Evolutionary conservation across 495 filamentous ascomycete genomes (phyloP), one percentile per base, ranked within the genome.

Genomic region (Penicillium riverlandense): DNA sequence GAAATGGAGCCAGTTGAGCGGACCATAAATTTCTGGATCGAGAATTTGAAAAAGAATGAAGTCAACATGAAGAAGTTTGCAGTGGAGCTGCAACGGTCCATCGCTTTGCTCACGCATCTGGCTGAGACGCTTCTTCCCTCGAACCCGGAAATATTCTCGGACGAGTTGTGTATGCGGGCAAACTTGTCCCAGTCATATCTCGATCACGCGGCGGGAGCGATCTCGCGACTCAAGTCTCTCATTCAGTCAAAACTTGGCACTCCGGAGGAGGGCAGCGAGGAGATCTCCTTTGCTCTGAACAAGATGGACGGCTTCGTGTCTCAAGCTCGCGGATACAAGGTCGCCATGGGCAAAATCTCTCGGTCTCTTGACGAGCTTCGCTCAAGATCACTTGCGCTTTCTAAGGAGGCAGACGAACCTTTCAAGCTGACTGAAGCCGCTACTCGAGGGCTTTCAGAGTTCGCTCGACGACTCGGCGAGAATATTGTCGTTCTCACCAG

Each of bases 1-100:
- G 92, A 97, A 56, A 72, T 97, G 49, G 90, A 95, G 58, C 90
- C 91, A 3, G 89, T 97, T 11, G 92, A 98, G 64, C 74, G 88
- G 31, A 86, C 87, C 1, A 64, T 97, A 33, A 94, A 96, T 53
- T 79, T 78, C 28, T 96, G 90, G 83, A 83, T 97, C 49, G 90
- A 96, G 34, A 76, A 74, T 2, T 56, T 95, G 38, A 82, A 86
- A 48, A 80, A 80, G 40, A 89, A 96, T 51, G 90, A 96, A 43
- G 60, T 97, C n/a, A 87, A 89, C 56, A 82, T 85, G 66, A 80
- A 83, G 54, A 83, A 88, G 41, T 86, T 89, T 55, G 82, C 80
- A 2, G 74, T 76, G 6, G 89, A 95, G 56, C 66, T 97, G 31
- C 83, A 92, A 58, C 67, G 74, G 44, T 77, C 85, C 2, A 89